These are phyloP conservation scores for Candida xiaguanensis DNA, from an alignment of 805 yeast species.

Conservation along the genomic window DNA sequence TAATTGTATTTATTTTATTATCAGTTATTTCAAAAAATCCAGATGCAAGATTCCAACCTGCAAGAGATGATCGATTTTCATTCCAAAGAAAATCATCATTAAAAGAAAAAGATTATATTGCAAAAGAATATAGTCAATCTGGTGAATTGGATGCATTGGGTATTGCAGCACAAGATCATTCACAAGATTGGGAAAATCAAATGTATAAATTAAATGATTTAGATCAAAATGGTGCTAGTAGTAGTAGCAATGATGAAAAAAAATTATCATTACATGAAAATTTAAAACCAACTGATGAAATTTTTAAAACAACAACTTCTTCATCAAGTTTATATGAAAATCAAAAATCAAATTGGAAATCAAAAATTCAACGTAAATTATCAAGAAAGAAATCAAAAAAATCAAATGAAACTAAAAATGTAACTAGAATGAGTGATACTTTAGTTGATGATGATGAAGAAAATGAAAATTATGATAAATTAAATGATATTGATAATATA, in stretches of 20 bases:
- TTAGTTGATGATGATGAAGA: slow-evolving; percentile 12
- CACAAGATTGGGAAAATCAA: slow-evolving; percentile 68
- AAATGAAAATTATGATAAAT: slow-evolving; percentile 7
- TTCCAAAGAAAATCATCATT: slow-evolving; percentile 56
- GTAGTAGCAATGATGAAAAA: neutral
- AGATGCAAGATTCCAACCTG: slow-evolving; percentile 83
- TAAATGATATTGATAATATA: neutral
- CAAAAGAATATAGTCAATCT: slow-evolving; percentile 11
- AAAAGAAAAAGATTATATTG: slow-evolving; percentile 14
- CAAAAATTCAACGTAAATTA: slow-evolving; percentile 42
- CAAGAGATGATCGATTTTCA: slow-evolving; percentile 87
- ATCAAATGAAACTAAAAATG: slow-evolving; percentile 11
- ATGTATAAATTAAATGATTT: slow-evolving; percentile 46
- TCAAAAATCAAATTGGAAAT: slow-evolving; percentile 42
- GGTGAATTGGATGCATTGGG: slow-evolving; percentile 71
- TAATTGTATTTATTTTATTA: slow-evolving; percentile 61
- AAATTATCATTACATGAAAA: neutral
- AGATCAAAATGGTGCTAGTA: too few species aligned
- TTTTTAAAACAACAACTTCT: neutral
- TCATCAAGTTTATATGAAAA: slow-evolving; percentile 3
- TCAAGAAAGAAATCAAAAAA: slow-evolving; percentile 27
- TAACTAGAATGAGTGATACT: slow-evolving; percentile 25
- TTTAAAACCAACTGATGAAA: slow-evolving; percentile 5
- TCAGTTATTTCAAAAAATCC: slow-evolving; percentile 78
- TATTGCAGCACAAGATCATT: slow-evolving; percentile 76